Evolutionary conservation across 116 monocot species (phyloP), one percentile per base, ranked within the genome.

Genomic region (Dioscorea cayenensis): DNA sequence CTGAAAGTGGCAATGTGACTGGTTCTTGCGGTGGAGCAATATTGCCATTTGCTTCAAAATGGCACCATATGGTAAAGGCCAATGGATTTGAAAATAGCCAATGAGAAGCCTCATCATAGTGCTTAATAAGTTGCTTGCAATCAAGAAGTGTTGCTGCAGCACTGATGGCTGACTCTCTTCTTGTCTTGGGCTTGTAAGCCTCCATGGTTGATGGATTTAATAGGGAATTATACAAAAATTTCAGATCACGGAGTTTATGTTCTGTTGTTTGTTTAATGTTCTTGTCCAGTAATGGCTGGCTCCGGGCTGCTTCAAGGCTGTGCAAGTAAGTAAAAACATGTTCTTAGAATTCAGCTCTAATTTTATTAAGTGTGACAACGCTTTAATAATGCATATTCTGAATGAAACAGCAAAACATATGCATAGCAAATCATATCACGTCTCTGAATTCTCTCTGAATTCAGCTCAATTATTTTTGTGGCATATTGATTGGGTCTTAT

Each of bases 111-210:
- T 78, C 75, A 21, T 81, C 83, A 37, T 88, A 90, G 72, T 81
- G 77, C 71, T 86, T 97, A 29, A 90, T 67, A 60, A 97, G 93
- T 12, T 86, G 90, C 60, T 97, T 97, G 87, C 97, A 93, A 73
- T 97, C 97, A 1, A 97, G 84, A 13, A 97, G 74, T 61, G 69
- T 93, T 49, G 68, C 36, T 36, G 90, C 88, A 17, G 90, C 71
- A 4, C 29, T 36, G 5, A 23, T 28, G 5, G 79, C 73, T 21
- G 66, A 14, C 23, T 68, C 79, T 5, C 74, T 28, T 7, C 63
- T n/a, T 0, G 68, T 65, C 1, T 50, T 28, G 28, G 88, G 85
- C 22, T 77, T 87, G 74, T 82, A 86, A 5, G 60, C 5, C n/a
- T 81, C 60, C 93, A 92, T 93, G 3, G 83, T 82, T 0, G 38